Conservation (phyloP, 2,329 filamentous ascomycete genomes). For the Fusarium sp. region DNA sequence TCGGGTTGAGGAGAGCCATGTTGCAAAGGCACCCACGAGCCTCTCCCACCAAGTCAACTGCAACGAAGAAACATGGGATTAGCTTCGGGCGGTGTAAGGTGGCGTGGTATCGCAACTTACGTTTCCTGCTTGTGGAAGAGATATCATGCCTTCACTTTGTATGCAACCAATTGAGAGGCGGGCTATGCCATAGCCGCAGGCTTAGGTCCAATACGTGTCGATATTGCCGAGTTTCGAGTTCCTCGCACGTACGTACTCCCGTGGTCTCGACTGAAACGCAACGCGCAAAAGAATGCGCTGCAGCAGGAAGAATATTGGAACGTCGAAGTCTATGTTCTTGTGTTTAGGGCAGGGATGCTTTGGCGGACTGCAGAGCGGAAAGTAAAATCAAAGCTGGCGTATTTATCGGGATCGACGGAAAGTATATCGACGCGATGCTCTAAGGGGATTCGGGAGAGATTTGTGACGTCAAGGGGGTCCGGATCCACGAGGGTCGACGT, state of each 20-base stretch:
- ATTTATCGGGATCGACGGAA: conserved; percentile 43
- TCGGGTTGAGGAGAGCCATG: conserved; percentile 78
- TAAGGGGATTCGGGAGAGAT: conserved; percentile 35
- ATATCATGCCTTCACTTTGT: conserved; percentile 48
- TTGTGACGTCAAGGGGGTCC: conserved; percentile 48
- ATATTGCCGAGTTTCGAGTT: conserved; percentile 42
- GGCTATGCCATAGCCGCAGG: conserved; percentile 48
- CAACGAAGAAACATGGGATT: conserved; percentile 23
- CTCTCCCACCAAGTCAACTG: conserved; percentile 47
- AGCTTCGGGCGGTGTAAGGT: conserved; percentile 45
- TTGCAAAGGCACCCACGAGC: conserved; percentile 43
- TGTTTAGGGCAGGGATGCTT: conserved; percentile 11
- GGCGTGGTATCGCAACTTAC: conserved; percentile 45
- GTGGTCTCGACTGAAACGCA: conserved; percentile 11
- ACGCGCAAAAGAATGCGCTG: conserved; percentile 1
- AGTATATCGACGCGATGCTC: conserved; percentile 38
- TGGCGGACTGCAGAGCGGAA: conserved; percentile 21
- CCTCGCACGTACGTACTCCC: conserved; percentile 29
- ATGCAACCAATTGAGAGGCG: conserved; percentile 36
- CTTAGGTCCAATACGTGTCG: conserved; percentile 25
- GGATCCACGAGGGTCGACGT: conserved; percentile 30
- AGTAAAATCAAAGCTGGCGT: conserved; percentile 31
- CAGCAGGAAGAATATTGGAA: not conserved
- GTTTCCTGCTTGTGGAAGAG: conserved; percentile 42
- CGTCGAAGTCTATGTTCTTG: conserved; percentile 4